Percentiles rank a stretch among this genome's conserved stretches.
These are phyloP conservation scores for Davidsoniella eucalypti DNA, from an alignment of 2,329 filamentous ascomycete genomes.

Conservation along the genomic window DNA sequence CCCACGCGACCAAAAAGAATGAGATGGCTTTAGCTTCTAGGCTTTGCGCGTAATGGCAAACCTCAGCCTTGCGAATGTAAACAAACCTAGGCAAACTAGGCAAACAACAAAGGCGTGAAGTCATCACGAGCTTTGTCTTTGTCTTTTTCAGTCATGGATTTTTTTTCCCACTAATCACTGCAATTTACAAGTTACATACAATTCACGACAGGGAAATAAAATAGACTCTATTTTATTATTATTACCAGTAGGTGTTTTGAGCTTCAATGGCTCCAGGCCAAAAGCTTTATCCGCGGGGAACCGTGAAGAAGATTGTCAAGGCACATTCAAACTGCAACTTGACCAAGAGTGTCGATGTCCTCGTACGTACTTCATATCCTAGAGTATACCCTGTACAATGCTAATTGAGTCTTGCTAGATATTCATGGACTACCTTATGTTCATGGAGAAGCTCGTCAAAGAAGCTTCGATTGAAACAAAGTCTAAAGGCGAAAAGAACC, in stretches of 20 bases:
- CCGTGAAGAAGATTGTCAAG: slow-evolving; percentile 79
- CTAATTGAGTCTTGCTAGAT: slow-evolving; percentile 35
- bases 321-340: slow-evolving; percentile 67
- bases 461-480: slow-evolving; percentile 65
- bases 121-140: no score
- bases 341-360: slow-evolving; percentile 72
- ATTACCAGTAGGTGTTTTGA: neutral
- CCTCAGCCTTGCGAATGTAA: neutral
- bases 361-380: slow-evolving; percentile 31
- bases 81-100: neutral
- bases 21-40: neutral
- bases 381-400: neutral
- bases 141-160: neutral
- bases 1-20: neutral
- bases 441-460: slow-evolving; percentile 62
- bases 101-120: no score
- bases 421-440: slow-evolving; percentile 69
- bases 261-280: slow-evolving; percentile 41
- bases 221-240: neutral
- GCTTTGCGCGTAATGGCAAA: neutral
- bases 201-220: no score
- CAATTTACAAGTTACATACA: no score
- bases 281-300: slow-evolving; percentile 69
- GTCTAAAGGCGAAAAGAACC: slow-evolving; percentile 51
- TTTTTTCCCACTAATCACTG: neutral